Conservation (phyloP, 192 early-diverging fungal species). For the Coemansia aciculifera region DNA sequence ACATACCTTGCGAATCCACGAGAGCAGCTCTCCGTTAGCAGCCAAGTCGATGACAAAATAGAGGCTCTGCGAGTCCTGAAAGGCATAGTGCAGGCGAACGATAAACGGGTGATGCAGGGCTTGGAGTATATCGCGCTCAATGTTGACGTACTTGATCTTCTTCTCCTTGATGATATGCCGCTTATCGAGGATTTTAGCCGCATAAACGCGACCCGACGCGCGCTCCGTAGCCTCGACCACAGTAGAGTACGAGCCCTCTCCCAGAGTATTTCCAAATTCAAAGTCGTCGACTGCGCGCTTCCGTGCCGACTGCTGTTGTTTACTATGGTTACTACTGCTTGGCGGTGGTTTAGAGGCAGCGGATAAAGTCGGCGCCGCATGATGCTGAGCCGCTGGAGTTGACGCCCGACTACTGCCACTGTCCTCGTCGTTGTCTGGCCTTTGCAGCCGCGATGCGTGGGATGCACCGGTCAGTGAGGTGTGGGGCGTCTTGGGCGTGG, state of each 20-base stretch:
- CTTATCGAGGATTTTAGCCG: conserved; percentile 90
- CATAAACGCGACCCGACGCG: conserved; percentile 68
- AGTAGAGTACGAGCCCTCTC: conserved; percentile 96
- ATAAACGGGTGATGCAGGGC: conserved; percentile 85
- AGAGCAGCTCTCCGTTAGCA: conserved; percentile 87
- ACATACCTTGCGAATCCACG: conserved; percentile 72
- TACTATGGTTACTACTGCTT: background rate
- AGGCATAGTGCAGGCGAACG: conserved; percentile 92
- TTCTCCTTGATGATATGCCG: conserved; percentile 86
- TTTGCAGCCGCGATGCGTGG: background rate
- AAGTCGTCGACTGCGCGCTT: conserved; percentile 83
- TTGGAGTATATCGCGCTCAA: conserved; percentile 90
- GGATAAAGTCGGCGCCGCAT: conserved; percentile 9
- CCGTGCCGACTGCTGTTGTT: conserved; percentile 41
- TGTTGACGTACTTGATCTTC: conserved; percentile 94
- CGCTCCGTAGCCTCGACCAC: conserved; percentile 80
- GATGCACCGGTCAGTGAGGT: conserved; percentile 4
- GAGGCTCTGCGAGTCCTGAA: conserved; percentile 86
- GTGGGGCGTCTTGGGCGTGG: conserved; percentile 22
- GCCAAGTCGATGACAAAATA: conserved; percentile 94
- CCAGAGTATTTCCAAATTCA: conserved; percentile 77
- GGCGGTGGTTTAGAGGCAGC: background rate
- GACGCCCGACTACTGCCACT: background rate
- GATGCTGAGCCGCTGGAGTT: conserved; percentile 5
- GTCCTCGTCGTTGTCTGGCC: background rate